Base-by-base conservation (phyloP, 202 grass and related monocot species). In the Cymbopogon flexuosus region DNA sequence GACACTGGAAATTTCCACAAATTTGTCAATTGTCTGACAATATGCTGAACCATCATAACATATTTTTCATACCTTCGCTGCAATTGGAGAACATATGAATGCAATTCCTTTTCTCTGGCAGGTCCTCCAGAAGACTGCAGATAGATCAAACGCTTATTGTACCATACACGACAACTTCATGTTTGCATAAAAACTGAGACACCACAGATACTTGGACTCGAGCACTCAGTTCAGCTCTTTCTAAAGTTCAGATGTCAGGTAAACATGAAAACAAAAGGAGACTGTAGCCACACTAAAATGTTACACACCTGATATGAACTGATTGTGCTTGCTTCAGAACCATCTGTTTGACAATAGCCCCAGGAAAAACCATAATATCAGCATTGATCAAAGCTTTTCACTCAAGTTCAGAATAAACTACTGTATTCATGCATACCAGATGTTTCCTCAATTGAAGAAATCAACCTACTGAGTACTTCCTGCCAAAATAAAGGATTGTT, bases 391-490 rank as follows among this genome's bases (percentile, higher is more conserved):
- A 67, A 61, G 58, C 71, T 84, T 59, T 68, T 59, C 31, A 16
- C 18, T 78, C 49, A 83, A 62, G 21, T 75, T 10, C 37, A 83
- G 76, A 41, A 84, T 63, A 41, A 69, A 78, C 31, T 59, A 84
- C 57, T 62, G 0, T 8, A 62, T 75, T 57, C 43, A 82, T 64
- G 80, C 82, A 18, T 89, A 92, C 90, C 88, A 62, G 86, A 88
- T 84, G 82, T 88, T 85, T 93, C 90, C 79, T 99, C 96, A 54
- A 93, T 62, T 42, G 68, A 93, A 75, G 88, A 91, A 68, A 95
- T 95, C 62, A 99, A 39, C 89, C 91, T 93, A 86, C 81, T 85
- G 78, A 95, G 47, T 68, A 93, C 84, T 81, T 99, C 96, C 96
- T 99, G 87, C 46, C 35, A 85, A 74, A 83, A 90, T 51, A 88